These are phyloP conservation scores for Cupressus sempervirens DNA, from an alignment of 75 land plant species.

Conservation along the genomic window DNA sequence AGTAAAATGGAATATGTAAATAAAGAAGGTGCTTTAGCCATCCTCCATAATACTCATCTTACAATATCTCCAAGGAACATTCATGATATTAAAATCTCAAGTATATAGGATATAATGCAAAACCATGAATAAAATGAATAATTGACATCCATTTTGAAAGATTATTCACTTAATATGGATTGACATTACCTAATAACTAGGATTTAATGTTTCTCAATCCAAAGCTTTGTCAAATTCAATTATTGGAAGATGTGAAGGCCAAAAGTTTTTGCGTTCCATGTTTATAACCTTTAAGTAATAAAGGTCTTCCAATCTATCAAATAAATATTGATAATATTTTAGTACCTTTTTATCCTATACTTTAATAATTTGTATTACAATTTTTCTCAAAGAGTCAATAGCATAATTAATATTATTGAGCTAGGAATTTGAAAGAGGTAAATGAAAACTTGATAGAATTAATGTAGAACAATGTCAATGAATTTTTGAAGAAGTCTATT, in stretches of 20 bases:
- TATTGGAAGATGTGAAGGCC: slow-evolving; percentile 39
- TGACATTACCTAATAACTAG: slow-evolving; percentile 32
- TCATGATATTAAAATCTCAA: slow-evolving; percentile 78
- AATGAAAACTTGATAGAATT: background rate
- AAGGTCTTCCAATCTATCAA: slow-evolving; percentile 4
- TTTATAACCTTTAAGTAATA: slow-evolving; percentile 34
- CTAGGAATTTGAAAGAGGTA: background rate
- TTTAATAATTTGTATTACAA: background rate
- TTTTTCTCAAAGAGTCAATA: background rate
- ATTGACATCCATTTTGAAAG: background rate
- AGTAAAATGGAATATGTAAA: slow-evolving; percentile 59
- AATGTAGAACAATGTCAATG: slow-evolving; percentile 50
- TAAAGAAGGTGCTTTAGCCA: slow-evolving; percentile 63
- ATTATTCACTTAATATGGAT: background rate
- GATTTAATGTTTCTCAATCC: slow-evolving; percentile 36
- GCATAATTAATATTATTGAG: background rate
- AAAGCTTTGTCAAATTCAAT: slow-evolving; percentile 35
- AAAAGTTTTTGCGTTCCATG: slow-evolving; percentile 50
- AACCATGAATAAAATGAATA: background rate
- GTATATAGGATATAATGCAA: slow-evolving; percentile 29
- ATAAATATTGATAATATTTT: background rate
- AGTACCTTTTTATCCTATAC: background rate
- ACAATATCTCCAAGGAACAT: slow-evolving; percentile 90
- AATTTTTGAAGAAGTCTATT: slow-evolving; percentile 41
- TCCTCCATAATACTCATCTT: slow-evolving; percentile 57